phyloP scores from a whole-genome alignment of 345 rosid species.

The Eucalyptus shirleyi region DNA sequence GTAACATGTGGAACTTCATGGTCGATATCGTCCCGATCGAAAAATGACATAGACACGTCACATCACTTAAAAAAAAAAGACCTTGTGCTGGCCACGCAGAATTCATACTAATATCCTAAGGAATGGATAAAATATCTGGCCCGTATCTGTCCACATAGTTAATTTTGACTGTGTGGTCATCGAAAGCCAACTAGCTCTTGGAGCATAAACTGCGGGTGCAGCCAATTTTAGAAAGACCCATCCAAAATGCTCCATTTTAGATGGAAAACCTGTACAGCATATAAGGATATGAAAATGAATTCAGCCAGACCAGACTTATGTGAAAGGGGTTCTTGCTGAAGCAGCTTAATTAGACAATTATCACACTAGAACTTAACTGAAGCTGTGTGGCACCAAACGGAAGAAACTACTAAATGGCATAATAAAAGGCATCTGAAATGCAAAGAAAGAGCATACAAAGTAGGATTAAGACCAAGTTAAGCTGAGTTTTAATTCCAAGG shows the following conservation, averaged over 20 bases:
- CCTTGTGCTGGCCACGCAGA: background rate
- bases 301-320: background rate
- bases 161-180: constrained; percentile 51
- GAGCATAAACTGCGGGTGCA: constrained; percentile 64
- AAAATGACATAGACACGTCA: background rate
- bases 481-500: background rate
- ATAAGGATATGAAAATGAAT: background rate
- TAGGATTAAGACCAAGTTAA: background rate
- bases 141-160: constrained; percentile 80
- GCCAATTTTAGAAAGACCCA: constrained; percentile 53
- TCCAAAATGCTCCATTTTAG: constrained; percentile 30
- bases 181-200: constrained; percentile 60
- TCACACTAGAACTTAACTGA: background rate
- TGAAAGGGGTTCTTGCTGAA: background rate
- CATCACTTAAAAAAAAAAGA: background rate
- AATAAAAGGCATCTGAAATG: background rate
- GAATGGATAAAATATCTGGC: constrained; percentile 34
- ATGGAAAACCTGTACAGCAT: background rate
- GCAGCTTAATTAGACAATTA: background rate
- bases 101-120: background rate
- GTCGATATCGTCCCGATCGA: background rate
- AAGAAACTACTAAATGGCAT: background rate
- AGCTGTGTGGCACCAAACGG: background rate
- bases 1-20: background rate
- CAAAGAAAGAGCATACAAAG: background rate